Conservation (phyloP, 202 grass and related monocot genomes). For the Musa balbisiana region DNA sequence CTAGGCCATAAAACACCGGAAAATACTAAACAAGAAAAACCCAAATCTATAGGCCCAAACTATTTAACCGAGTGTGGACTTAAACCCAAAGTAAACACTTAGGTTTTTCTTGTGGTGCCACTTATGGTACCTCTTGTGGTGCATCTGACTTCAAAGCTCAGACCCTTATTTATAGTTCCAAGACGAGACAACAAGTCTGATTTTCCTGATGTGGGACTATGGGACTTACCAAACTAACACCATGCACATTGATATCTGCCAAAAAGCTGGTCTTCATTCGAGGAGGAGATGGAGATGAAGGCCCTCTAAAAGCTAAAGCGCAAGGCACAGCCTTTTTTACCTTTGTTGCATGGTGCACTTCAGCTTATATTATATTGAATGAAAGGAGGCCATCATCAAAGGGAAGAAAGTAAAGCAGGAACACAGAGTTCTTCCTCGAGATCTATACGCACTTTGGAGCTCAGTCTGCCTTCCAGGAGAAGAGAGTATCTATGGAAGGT, state of each 20-base stretch:
- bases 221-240: no score
- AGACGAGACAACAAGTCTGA: no score
- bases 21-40: no score
- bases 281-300: background rate
- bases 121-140: no score
- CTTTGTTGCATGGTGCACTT: background rate
- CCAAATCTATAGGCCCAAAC: no score
- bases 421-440: slow-evolving; percentile 5
- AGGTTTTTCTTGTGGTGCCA: no score
- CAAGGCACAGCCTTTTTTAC: background rate
- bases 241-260: background rate
- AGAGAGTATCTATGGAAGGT: slow-evolving; percentile 45
- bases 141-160: no score
- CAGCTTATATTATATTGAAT: slow-evolving; percentile 19
- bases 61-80: no score
- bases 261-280: background rate
- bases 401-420: slow-evolving; percentile 14
- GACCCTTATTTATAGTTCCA: no score
- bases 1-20: no score
- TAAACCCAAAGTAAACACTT: no score
- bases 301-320: background rate
- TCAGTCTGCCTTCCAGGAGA: slow-evolving; percentile 30
- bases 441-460: slow-evolving; percentile 1
- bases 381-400: slow-evolving; percentile 20
- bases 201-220: no score